Conservation (phyloP, 805 yeast genomes). For the Candida khao-thaluensis region DNA sequence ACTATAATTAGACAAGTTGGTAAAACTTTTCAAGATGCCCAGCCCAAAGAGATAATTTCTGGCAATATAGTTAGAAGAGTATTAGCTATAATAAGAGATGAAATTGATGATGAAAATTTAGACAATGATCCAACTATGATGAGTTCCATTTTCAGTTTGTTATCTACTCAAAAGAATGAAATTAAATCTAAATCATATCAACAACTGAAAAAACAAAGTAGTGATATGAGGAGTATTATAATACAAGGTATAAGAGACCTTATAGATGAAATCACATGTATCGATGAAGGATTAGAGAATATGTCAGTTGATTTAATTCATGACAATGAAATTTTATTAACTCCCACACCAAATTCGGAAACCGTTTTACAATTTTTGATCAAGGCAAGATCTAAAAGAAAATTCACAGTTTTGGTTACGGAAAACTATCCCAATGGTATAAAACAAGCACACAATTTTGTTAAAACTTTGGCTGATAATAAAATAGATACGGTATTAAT, state of each 20-base stretch:
- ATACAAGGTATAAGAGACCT: constrained; percentile 92
- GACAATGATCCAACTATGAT: constrained; percentile 52
- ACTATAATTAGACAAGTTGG: constrained; percentile 74
- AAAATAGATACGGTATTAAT: constrained; percentile 87
- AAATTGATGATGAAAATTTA: constrained; percentile 49
- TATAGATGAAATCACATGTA: constrained; percentile 85
- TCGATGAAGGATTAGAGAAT: constrained; percentile 86
- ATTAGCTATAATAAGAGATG: constrained; percentile 83
- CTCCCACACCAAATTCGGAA: constrained; percentile 93
- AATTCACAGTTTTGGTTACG: constrained; percentile 86
- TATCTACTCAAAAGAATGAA: constrained; percentile 37
- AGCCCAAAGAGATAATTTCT: constrained; percentile 83
- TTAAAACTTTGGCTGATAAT: constrained; percentile 73
- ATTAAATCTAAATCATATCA: constrained; percentile 25
- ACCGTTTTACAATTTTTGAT: constrained; percentile 85
- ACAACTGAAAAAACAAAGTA: constrained; percentile 43
- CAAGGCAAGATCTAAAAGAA: constrained; percentile 85
- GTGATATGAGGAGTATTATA: constrained; percentile 78
- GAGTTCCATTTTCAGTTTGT: constrained; percentile 82
- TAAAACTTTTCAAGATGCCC: constrained; percentile 65
- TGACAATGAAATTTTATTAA: constrained; percentile 78
- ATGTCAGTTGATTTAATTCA: constrained; percentile 93
- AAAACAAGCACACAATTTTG: constrained; percentile 73
- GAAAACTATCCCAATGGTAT: constrained; percentile 91
- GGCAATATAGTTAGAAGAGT: constrained; percentile 93